Percentiles rank a stretch among this genome's conserved stretches.
phyloP scores from a whole-genome alignment of 192 early-diverging fungal genomes.

The Spinellus fusiger region DNA sequence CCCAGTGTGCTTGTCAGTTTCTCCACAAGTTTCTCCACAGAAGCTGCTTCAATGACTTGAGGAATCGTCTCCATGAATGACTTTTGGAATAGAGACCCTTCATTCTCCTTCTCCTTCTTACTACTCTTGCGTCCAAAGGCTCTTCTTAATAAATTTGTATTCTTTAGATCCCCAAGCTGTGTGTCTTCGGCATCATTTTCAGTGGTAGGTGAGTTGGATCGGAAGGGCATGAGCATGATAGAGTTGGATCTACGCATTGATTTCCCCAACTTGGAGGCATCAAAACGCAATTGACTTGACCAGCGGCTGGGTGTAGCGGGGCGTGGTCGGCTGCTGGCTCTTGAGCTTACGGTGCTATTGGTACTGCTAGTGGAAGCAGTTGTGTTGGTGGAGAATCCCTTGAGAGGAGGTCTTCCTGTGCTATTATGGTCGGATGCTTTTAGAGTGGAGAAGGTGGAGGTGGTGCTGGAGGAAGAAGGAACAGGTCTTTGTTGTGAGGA shows the following conservation, averaged over 20 bases:
- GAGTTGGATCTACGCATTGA: neutral
- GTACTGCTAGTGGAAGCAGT: constrained; percentile 1
- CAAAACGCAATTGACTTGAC: constrained; percentile 6
- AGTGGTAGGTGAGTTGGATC: neutral
- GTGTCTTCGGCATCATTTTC: neutral
- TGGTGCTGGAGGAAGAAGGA: neutral
- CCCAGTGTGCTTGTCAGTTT: constrained; percentile 47
- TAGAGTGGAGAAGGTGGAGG: constrained; percentile 1
- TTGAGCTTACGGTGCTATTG: neutral
- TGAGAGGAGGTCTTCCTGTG: neutral
- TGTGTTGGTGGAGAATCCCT: constrained; percentile 8
- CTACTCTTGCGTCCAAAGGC: constrained; percentile 5
- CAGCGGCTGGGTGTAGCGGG: constrained; percentile 2
- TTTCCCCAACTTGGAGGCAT: neutral
- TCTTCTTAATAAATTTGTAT: neutral
- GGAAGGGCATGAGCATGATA: neutral
- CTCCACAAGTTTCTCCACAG: constrained; percentile 48
- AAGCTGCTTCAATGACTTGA: constrained; percentile 38
- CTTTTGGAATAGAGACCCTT: neutral
- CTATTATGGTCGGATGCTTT: neutral
- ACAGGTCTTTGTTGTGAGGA: neutral
- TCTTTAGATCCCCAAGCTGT: neutral
- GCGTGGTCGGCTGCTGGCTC: neutral
- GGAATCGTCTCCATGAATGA: neutral
- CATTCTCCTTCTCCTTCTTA: neutral